A percentile compares a stretch with the other conserved stretches of the same genome.
Evolutionary conservation across 108 stramenopile genomes (phyloP).

Genomic region (Nannochloropsis salina): DNA sequence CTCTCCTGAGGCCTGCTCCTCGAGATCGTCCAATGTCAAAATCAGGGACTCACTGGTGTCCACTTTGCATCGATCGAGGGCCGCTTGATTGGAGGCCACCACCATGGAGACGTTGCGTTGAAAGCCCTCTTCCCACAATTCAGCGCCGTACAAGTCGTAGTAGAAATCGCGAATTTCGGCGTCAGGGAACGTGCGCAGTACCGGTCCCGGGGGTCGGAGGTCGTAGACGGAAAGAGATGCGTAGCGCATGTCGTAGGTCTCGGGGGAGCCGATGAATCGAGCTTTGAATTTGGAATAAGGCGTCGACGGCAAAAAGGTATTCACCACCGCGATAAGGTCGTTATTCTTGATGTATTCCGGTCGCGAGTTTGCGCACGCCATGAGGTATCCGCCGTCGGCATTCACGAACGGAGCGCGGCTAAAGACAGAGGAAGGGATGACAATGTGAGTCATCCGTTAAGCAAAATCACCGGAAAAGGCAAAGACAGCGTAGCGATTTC

Average conservation of each 20-base stretch:
- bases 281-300: background rate
- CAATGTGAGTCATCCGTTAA: background rate
- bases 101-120: background rate
- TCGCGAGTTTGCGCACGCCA: background rate
- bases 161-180: slow-evolving; percentile 1
- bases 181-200: background rate
- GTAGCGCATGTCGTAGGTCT: slow-evolving; percentile 4
- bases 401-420: background rate
- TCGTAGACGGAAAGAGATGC: background rate
- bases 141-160: background rate
- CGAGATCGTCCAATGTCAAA: background rate
- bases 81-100: background rate
- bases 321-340: background rate
- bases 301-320: background rate
- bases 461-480: background rate
- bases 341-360: background rate
- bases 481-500: too few species aligned
- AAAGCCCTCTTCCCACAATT: background rate
- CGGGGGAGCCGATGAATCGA: background rate
- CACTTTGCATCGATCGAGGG: background rate
- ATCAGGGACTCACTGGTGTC: background rate
- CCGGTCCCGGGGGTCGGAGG: background rate
- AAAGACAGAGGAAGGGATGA: background rate
- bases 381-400: background rate
- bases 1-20: background rate